Percentiles rank a stretch among this genome's conserved stretches.
Conservation (phyloP, 306 rosid species). For the Neltuma alba region DNA sequence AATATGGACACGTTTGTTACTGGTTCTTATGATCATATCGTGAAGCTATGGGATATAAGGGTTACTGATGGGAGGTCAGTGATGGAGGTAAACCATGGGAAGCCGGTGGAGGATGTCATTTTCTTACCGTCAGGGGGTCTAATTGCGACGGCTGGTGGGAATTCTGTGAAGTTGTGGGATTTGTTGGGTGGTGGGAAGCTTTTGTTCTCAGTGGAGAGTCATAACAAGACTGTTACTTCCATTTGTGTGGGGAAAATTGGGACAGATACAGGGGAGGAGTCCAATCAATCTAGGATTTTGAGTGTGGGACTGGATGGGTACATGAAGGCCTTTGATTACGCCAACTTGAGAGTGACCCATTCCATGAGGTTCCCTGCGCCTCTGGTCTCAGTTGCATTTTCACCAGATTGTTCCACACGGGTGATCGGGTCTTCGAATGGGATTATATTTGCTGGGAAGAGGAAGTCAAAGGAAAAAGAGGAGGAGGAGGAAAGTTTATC, state of each 20-base stretch:
- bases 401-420: conserved; percentile 56
- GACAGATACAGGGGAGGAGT: conserved; percentile 41
- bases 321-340: conserved; percentile 88
- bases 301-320: conserved; percentile 95
- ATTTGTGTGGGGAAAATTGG: conserved; percentile 61
- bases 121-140: conserved; percentile 79
- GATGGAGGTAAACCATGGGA: conserved; percentile 66
- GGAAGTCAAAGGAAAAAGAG: conserved; percentile 49
- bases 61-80: conserved; percentile 51
- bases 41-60: conserved; percentile 87
- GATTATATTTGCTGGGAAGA: conserved; percentile 61
- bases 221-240: conserved; percentile 87
- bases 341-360: conserved; percentile 55
- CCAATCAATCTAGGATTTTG: conserved; percentile 65
- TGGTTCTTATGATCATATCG: conserved; percentile 90
- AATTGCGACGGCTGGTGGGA: conserved; percentile 84
- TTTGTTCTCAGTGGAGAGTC: conserved; percentile 81
- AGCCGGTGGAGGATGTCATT: conserved; percentile 78
- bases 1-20: conserved; percentile 60
- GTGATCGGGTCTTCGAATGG: conserved; percentile 90
- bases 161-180: conserved; percentile 90
- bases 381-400: conserved; percentile 66
- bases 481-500: conserved; percentile 52
- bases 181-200: conserved; percentile 85
- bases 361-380: conserved; percentile 95